Evolutionary conservation across 176 grass and related monocot genomes (phyloP), one percentile per base, ranked within the genome.

Genomic region (Chloris gayana): DNA sequence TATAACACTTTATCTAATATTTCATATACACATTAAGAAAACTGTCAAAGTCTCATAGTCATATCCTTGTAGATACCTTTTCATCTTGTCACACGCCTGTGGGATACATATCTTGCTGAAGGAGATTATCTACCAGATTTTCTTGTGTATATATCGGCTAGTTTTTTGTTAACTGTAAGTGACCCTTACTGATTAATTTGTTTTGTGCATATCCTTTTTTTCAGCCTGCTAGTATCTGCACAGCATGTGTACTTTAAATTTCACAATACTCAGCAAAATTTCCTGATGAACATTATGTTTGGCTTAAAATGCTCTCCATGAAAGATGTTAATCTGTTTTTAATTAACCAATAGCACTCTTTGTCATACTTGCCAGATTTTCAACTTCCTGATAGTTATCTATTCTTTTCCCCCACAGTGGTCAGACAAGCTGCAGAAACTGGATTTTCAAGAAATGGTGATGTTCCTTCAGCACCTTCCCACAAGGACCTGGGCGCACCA

Each of bases 391-490:
- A 62, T 74, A 81, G 30, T 4, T 86, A 44, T 4, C 68, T 27
- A 37, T 10, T 12, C 37, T 82, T 76, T 64, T 6, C 4, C 25
- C 15, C 74, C 61, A 67, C 77, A 99, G 97, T 99, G 97, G 97
- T 96, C 97, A 18, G 97, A 93, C 29, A 89, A 93, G 76, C 88
- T 99, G 83, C 86, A 93, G 79, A 93, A 93, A 73, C 49, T 99
- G 38, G 97, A 99, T 77, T 99, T 99, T 42, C 97, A 99, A 82
- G 97, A 99, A 74, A 90, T 96, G 90, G 97, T 99, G 33, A 99
- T 99, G 97, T 88, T 99, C 69, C 93, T 99, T 39, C 97, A 99
- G 79, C 97, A 93, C 72, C 79, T 99, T 34, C 97, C 97, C 1
- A 99, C 97, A 5, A 89, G 86, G 87, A 92, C 89, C 42, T 99